Percentiles rank a stretch among this genome's conserved stretches.
Evolutionary conservation across 176 grass and related monocot species (phyloP).

Genomic region (Juncus inflexus): DNA sequence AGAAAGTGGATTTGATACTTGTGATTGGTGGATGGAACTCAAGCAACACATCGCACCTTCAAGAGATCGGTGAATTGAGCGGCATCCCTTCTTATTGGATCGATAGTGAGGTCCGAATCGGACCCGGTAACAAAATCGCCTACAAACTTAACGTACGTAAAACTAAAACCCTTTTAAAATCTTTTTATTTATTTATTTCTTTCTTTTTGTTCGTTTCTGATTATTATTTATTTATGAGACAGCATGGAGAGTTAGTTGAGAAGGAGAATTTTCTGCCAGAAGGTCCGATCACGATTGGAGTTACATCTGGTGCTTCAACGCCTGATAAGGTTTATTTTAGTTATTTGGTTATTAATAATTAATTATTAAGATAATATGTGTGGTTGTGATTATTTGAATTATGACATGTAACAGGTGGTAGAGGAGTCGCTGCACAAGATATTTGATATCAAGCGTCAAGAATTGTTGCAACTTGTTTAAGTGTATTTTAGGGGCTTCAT

Average conservation of each 20-base stretch:
- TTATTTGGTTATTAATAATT: too few relatives aligned
- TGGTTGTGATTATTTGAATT: neutral
- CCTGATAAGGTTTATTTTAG: conserved; percentile 72
- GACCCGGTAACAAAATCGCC: conserved; percentile 87
- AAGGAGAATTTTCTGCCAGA: conserved; percentile 81
- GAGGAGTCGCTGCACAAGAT: conserved; percentile 66
- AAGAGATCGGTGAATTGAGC: conserved; percentile 87
- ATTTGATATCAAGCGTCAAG: conserved; percentile 85
- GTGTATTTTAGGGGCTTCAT: conserved; percentile 8
- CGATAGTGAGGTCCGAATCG: conserved; percentile 80
- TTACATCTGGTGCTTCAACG: conserved; percentile 93
- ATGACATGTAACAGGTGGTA: conserved; percentile 48
- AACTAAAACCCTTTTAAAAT: conserved; percentile 12
- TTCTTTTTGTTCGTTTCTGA: conserved; percentile 6
- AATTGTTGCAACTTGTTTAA: conserved; percentile 58
- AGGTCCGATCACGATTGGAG: conserved; percentile 72
- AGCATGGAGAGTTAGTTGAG: conserved; percentile 92
- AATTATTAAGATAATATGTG: too few relatives aligned
- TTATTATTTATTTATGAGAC: conserved; percentile 23
- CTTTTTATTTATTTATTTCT: conserved; percentile 10
- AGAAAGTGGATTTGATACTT: conserved; percentile 94
- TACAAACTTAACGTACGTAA: conserved; percentile 88
- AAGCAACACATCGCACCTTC: conserved; percentile 95
- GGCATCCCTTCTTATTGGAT: conserved; percentile 97
- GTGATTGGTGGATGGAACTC: conserved; percentile 99